A percentile compares a stretch with the other conserved stretches of the same genome.
These are phyloP conservation scores for Plenodomus biglobosus DNA, from an alignment of 2,329 filamentous ascomycete species.

Conservation along the genomic window DNA sequence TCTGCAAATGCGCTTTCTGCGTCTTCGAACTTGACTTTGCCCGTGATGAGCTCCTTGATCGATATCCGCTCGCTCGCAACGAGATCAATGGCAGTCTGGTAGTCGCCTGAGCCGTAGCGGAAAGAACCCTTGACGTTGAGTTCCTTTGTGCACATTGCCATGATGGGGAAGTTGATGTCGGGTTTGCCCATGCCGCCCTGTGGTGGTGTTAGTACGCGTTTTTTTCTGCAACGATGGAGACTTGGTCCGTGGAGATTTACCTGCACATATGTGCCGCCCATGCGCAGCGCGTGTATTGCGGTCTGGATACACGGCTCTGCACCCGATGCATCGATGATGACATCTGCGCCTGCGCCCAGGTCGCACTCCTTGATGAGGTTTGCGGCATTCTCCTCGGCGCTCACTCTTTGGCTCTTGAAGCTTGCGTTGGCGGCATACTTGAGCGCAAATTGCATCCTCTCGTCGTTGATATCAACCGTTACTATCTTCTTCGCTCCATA, in stretches of 20 bases:
- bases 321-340: conserved; percentile 52
- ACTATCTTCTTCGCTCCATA: conserved; percentile 85
- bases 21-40: conserved; percentile 74
- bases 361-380: conserved; percentile 65
- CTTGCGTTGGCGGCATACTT: conserved; percentile 68
- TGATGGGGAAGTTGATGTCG: conserved; percentile 89
- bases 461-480: conserved; percentile 82
- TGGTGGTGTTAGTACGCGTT: not conserved
- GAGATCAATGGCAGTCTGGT: conserved; percentile 78
- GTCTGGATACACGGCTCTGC: conserved; percentile 54
- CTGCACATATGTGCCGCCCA: conserved; percentile 53
- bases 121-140: conserved; percentile 85
- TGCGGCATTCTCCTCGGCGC: conserved; percentile 71
- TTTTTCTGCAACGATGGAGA: not conserved
- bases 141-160: conserved; percentile 87
- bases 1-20: conserved; percentile 86
- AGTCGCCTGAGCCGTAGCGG: conserved; percentile 86
- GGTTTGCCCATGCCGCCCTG: conserved; percentile 76
- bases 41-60: conserved; percentile 77
- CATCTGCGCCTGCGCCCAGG: conserved; percentile 56
- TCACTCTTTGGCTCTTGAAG: conserved; percentile 63
- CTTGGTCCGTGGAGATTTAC: conserved; percentile 15
- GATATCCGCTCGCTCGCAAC: conserved; percentile 70
- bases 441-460: conserved; percentile 76
- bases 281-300: conserved; percentile 51